Conservation (phyloP, 768 basidiomycete species). For the Boletus sp. region DNA sequence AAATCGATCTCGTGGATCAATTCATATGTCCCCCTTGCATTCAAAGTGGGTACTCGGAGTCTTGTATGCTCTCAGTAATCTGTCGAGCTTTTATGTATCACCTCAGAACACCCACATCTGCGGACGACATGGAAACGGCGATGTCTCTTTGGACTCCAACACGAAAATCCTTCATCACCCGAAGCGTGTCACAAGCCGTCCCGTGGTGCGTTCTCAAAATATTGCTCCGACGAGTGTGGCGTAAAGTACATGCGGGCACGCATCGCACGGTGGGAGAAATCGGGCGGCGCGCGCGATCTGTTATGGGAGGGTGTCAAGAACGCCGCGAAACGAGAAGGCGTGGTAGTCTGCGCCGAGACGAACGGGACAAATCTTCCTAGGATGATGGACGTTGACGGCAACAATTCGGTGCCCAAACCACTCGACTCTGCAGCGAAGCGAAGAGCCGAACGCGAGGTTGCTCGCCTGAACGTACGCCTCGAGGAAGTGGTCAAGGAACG, state of each 20-base stretch:
- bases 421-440: conserved; percentile 39
- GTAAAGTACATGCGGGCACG: conserved; percentile 66
- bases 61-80: conserved; percentile 1
- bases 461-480: conserved; percentile 51
- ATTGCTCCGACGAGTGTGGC: conserved; percentile 89
- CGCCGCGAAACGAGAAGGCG: conserved; percentile 68
- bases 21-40: conserved; percentile 86
- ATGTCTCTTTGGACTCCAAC: conserved; percentile 67
- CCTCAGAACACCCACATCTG: conserved; percentile 56
- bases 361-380: conserved; percentile 23
- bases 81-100: background rate
- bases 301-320: conserved; percentile 76
- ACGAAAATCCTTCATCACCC: conserved; percentile 58
- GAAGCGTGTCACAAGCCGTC: conserved; percentile 79
- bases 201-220: conserved; percentile 83
- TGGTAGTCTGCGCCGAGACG: conserved; percentile 50
- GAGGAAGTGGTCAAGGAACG: conserved; percentile 57
- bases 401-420: conserved; percentile 3
- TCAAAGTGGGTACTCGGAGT: conserved; percentile 51
- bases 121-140: conserved; percentile 79
- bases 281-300: conserved; percentile 58
- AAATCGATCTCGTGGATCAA: conserved; percentile 87
- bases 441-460: conserved; percentile 56
- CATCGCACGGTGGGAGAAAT: conserved; percentile 59
- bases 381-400: conserved; percentile 20